Conservation (phyloP, 345 rosid genomes). For the Hibiscus syriacus region DNA sequence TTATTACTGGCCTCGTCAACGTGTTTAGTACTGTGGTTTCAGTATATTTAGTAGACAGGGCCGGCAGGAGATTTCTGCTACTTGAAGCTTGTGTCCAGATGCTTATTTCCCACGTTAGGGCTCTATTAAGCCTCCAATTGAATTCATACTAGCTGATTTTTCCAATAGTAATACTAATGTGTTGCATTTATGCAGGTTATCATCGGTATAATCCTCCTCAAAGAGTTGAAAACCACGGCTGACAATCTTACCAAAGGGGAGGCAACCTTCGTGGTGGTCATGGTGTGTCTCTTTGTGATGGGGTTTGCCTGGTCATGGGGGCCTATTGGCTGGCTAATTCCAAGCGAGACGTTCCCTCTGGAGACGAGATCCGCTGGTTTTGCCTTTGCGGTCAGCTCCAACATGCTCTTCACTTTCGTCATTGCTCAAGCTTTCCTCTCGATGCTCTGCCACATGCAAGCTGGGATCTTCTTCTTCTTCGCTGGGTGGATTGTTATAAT, state of each 20-base stretch:
- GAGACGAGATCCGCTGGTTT: too few species aligned
- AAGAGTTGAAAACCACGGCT: slow-evolving; percentile 17
- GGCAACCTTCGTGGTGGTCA: slow-evolving; percentile 24
- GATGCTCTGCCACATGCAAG: slow-evolving; percentile 39
- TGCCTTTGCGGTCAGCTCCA: too few species aligned
- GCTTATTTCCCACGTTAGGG: slow-evolving; percentile 28
- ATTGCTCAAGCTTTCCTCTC: too few species aligned
- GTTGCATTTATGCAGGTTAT: slow-evolving; percentile 10
- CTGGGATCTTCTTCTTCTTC: slow-evolving; percentile 49
- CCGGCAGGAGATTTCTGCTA: slow-evolving; percentile 51
- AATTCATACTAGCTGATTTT: too few species aligned
- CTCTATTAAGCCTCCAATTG: too few species aligned
- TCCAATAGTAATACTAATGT: too few species aligned
- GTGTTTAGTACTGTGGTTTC: slow-evolving; percentile 55
- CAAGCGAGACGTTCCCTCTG: too few species aligned
- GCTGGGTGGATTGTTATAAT: slow-evolving; percentile 33
- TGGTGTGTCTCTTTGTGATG: slow-evolving; percentile 34
- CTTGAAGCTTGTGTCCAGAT: slow-evolving; percentile 46
- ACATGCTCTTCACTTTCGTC: too few species aligned
- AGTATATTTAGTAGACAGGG: slow-evolving; percentile 45
- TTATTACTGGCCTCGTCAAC: slow-evolving; percentile 49
- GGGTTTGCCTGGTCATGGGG: slow-evolving; percentile 68
- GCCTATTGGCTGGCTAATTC: slow-evolving; percentile 52
- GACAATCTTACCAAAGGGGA: slow-evolving; percentile 3
- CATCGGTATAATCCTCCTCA: slow-evolving; percentile 19